Base-by-base conservation (phyloP, 83 land plant genomes). In the Thuja plicata region DNA sequence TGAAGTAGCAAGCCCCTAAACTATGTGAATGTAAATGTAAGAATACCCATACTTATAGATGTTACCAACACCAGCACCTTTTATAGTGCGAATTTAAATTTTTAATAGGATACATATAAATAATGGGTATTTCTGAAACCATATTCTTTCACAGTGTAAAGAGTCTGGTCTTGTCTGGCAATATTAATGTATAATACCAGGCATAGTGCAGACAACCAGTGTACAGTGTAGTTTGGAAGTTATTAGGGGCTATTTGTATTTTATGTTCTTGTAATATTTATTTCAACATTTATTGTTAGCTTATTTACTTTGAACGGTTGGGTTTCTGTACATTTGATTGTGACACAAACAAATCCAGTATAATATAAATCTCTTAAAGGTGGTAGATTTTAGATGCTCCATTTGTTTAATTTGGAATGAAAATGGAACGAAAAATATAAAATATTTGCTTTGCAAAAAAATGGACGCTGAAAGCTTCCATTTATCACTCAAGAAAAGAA, bases 301-400 rank as follows among this genome's bases (percentile, higher is more conserved):
- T 13, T 38, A 78, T 77, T 77, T 35, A 13, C 41, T 34, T 5
- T 77, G 38, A 77, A 60, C 24, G 21, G 3, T 60, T 13, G 38
- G 81, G 38, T 76, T 76, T 76, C 40, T 77, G 35, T 74, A 74
- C 78, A 34, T 78, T 78, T 78, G 81, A 37, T 16, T 79, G 43
- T 38, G 21, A 79, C 21, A 40, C 82, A 37, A 38, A 35, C 17
- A 15, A 79, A 79, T 79, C 27, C 24, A 38, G 24, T 16, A 11
- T 40, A 66, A 8, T 79, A 38, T 79, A 79, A 45, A 17, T 79
- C 82, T 37, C 41, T 24, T 37, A 6, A 79, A 79, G 8, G 40
- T 43, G 43, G 17, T 79, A 79, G 24, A 79, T 5, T 38, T 40
- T 38, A 43, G 8, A 76, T 32, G 40, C 17, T 1, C 24, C 1